Evolutionary conservation across 108 stramenopile species (phyloP), one percentile per base, ranked within the genome.

Genomic region (Cylindrotheca closterium): DNA sequence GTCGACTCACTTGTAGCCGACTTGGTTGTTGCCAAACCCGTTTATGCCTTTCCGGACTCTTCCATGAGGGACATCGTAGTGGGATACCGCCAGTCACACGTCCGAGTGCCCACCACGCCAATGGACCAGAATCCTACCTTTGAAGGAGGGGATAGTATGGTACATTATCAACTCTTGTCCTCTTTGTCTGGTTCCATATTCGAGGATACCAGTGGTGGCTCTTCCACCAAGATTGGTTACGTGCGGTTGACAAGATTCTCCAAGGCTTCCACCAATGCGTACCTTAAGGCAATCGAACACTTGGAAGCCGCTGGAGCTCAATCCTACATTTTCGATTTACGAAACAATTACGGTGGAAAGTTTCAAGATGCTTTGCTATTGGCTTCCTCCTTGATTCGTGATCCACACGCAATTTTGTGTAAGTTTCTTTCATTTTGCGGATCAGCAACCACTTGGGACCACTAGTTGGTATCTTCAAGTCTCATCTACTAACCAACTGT

Each of bases 291-390:
- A 29, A 72, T 88, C 12, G 65, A 73, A 27, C 61, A 29, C 10
- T 61, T 92, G 33, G 91, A 92, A 66, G 75, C 70, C 19, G 79
- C 70, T n/a, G 91, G 83, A 4, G 91, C 87, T 8, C 49, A 80
- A 51, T 84, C 85, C n/a, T 92, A 87, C 55, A 85, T 92, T 2
- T 75, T 92, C 30, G 91, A 92, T 68, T 49, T 92, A 10, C 65
- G 91, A 47, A 92, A 92, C 75, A 87, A 87, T 46, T 92, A 92
- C 34, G 91, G 91, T 46, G 91, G 91, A 21, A 74, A 87, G 50
- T 82, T 92, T 63, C 91, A 92, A 67, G 91, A 92, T 65, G 87
- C 91, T 30, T 85, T 92, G 85, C 59, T 92, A 21, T 83, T 83
- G 19, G 91, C 91, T n/a, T 88, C 91, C 17, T 83, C 83, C 10